A percentile compares a stretch with the other conserved stretches of the same genome.
Evolutionary conservation across 2,329 filamentous ascomycete species (phyloP).

Genomic region (Sporothrix brunneoviolacea): DNA sequence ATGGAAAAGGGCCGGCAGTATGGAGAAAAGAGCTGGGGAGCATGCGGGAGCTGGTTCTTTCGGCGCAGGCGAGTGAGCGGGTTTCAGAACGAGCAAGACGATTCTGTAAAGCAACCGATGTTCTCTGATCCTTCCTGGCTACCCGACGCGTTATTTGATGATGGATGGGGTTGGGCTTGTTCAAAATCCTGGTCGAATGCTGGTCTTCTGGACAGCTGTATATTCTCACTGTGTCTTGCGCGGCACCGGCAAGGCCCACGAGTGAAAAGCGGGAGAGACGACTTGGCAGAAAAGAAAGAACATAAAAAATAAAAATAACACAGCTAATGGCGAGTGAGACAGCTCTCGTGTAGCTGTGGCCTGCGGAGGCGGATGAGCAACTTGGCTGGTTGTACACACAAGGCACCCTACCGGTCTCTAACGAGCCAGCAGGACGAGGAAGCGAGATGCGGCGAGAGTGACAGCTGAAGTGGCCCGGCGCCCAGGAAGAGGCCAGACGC

Average conservation of each 20-base stretch:
- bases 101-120: background rate
- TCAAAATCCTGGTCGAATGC: background rate
- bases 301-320: conserved; percentile 3
- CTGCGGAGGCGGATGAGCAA: conserved; percentile 8
- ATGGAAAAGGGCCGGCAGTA: background rate
- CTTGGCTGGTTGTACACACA: conserved; percentile 14
- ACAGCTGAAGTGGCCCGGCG: conserved; percentile 10
- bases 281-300: background rate
- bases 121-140: background rate
- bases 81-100: background rate
- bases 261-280: background rate
- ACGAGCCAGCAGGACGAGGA: conserved; percentile 11
- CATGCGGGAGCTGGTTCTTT: background rate
- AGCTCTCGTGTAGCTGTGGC: conserved; percentile 10
- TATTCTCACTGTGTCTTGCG: no score
- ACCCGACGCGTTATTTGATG: background rate
- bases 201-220: no score
- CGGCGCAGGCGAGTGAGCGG: background rate
- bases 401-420: conserved; percentile 10
- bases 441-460: conserved; percentile 13
- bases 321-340: conserved; percentile 8
- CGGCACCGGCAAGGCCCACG: background rate
- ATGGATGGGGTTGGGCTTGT: background rate
- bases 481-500: background rate
- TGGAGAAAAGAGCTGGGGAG: background rate